phyloP scores from a whole-genome alignment of 1,284 basidiomycete species.

The Mrakiaceae sp. region DNA sequence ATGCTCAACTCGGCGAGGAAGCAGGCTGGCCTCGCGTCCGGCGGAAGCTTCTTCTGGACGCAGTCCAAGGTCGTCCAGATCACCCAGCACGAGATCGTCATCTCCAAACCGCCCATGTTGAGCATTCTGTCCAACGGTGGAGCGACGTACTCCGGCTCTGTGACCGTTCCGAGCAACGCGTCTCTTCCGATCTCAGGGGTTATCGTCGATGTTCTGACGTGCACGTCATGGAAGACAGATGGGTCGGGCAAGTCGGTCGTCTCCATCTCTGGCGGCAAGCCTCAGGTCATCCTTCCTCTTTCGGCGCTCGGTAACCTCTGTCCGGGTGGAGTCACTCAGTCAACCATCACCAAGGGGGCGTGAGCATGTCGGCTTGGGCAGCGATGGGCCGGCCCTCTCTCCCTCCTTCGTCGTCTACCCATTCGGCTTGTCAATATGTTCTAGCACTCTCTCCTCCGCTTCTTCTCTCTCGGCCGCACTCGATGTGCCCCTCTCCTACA shows the following conservation, averaged over 20 bases:
- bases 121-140: conserved; percentile 56
- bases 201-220: conserved; percentile 14
- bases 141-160: background rate
- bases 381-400: background rate
- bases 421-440: too few relatives aligned
- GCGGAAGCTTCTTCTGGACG: background rate
- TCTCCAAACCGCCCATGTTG: conserved; percentile 55
- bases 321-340: conserved; percentile 12
- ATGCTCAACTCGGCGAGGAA: conserved; percentile 52
- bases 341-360: background rate
- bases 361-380: too few relatives aligned
- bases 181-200: background rate
- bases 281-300: conserved; percentile 12
- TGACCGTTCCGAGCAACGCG: conserved; percentile 4
- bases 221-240: conserved; percentile 15
- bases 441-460: too few relatives aligned
- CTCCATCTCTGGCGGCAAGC: conserved; percentile 7
- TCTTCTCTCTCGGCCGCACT: too few relatives aligned
- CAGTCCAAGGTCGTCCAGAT: conserved; percentile 40
- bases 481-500: too few relatives aligned
- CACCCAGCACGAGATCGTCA: conserved; percentile 42
- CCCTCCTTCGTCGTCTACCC: background rate
- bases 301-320: conserved; percentile 10
- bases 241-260: conserved; percentile 3
- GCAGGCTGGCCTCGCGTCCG: conserved; percentile 39